A percentile compares a stretch with the other conserved stretches of the same genome.
Evolutionary conservation across 257 asterid genomes (phyloP).

Genomic region (Scutellaria minor): DNA sequence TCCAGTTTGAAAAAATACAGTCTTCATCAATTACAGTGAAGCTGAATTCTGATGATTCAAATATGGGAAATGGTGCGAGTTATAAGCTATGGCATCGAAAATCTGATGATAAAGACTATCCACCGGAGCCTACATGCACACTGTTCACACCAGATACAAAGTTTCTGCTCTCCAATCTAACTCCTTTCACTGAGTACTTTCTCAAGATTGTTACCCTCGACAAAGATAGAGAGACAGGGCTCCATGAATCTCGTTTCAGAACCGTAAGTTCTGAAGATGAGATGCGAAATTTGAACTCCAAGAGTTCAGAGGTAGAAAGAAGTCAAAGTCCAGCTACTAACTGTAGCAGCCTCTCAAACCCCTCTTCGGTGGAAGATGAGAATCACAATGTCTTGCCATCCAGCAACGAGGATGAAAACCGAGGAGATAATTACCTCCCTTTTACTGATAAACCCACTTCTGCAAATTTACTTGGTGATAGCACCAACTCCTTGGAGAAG

Average conservation of each 20-base stretch:
- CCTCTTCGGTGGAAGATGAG: slow-evolving; percentile 88
- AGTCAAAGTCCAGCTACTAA: slow-evolving; percentile 68
- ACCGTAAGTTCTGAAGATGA: slow-evolving; percentile 49
- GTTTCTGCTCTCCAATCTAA: slow-evolving; percentile 58
- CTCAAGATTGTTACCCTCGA: slow-evolving; percentile 61
- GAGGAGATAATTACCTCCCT: slow-evolving; percentile 49
- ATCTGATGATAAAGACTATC: slow-evolving; percentile 58
- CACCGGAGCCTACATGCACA: slow-evolving; percentile 65
- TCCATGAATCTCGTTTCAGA: slow-evolving; percentile 49
- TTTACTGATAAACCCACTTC: slow-evolving; percentile 29
- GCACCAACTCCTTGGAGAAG: slow-evolving; percentile 33
- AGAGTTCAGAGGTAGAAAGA: slow-evolving; percentile 53
- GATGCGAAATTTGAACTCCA: slow-evolving; percentile 39
- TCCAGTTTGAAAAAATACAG: slow-evolving; percentile 56
- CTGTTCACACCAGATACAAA: slow-evolving; percentile 56
- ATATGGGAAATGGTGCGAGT: slow-evolving; percentile 35
- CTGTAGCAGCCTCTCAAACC: slow-evolving; percentile 88
- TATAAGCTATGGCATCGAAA: slow-evolving; percentile 75
- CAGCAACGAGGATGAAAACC: slow-evolving; percentile 50
- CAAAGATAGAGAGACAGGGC: slow-evolving; percentile 52
- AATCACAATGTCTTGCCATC: slow-evolving; percentile 56
- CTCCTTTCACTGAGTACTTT: slow-evolving; percentile 60
- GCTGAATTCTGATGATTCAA: slow-evolving; percentile 37
- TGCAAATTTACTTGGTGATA: slow-evolving; percentile 26
- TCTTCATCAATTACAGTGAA: slow-evolving; percentile 46